A percentile compares a stretch with the other conserved stretches of the same genome.
Conservation (phyloP, 1,139 yeast species). For the Protomyces inouyei region DNA sequence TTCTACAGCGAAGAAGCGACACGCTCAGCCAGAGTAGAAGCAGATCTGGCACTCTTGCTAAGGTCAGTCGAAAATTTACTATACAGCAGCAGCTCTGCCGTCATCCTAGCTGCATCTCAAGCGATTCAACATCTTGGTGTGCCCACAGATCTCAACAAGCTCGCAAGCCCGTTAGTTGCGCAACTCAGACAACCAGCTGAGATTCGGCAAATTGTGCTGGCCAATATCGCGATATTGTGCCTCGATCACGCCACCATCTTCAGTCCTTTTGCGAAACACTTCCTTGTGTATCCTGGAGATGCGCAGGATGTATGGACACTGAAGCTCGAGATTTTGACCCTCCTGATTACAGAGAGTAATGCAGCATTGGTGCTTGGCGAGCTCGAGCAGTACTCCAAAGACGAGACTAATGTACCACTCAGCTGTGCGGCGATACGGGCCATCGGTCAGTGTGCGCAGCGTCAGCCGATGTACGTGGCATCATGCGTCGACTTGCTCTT, state of each 20-base stretch:
- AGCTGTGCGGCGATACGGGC: slow-evolving; percentile 57
- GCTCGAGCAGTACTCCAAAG: slow-evolving; percentile 57
- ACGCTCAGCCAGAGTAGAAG: slow-evolving; percentile 40
- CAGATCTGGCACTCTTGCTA: slow-evolving; percentile 40
- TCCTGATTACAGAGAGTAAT: slow-evolving; percentile 52
- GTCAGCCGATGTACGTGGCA: slow-evolving; percentile 36
- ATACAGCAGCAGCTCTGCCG: slow-evolving; percentile 35
- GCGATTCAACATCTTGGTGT: slow-evolving; percentile 55
- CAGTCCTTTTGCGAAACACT: slow-evolving; percentile 47
- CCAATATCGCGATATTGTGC: slow-evolving; percentile 40
- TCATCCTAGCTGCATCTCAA: slow-evolving; percentile 57
- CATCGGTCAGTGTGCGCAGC: slow-evolving; percentile 50
- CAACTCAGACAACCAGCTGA: slow-evolving; percentile 40
- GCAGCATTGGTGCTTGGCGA: slow-evolving; percentile 57
- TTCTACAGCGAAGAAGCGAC: slow-evolving; percentile 27
- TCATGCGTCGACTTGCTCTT: slow-evolving; percentile 27
- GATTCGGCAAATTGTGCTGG: slow-evolving; percentile 39
- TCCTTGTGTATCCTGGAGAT: slow-evolving; percentile 61
- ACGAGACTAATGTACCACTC: slow-evolving; percentile 41
- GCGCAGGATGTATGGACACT: slow-evolving; percentile 45
- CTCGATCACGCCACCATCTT: slow-evolving; percentile 46
- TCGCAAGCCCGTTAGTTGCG: slow-evolving; percentile 52
- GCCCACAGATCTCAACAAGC: slow-evolving; percentile 42
- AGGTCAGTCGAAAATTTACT: background rate
- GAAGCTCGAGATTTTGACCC: slow-evolving; percentile 63